Percentiles rank a stretch among this genome's conserved stretches.
Evolutionary conservation across 805 yeast genomes (phyloP).

Genomic region (Candida tammaniensis): DNA sequence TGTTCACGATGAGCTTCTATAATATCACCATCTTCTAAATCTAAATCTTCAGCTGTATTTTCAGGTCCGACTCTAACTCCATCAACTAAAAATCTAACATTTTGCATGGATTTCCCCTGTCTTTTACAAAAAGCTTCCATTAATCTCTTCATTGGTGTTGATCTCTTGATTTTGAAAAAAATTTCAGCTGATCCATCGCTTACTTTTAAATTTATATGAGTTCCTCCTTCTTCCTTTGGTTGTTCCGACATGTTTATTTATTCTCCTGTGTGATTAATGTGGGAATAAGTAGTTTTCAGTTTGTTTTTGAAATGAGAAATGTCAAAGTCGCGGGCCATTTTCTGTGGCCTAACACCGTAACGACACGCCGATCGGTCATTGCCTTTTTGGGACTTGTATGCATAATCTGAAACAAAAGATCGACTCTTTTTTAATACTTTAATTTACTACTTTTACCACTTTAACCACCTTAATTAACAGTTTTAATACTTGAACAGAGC

Average conservation of each 20-base stretch:
- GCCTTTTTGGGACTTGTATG: no score
- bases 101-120: constrained; percentile 83
- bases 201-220: constrained; percentile 88
- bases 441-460: no score
- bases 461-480: no score
- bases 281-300: no score
- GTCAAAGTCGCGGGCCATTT: no score
- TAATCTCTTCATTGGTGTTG: constrained; percentile 88
- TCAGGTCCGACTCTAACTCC: constrained; percentile 87
- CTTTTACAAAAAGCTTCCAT: constrained; percentile 98
- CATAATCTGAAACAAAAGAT: no score
- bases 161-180: constrained; percentile 89
- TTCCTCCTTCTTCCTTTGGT: constrained; percentile 47
- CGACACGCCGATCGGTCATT: no score
- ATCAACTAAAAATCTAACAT: constrained; percentile 86
- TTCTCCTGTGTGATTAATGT: no score
- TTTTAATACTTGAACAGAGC: no score
- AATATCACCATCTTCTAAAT: constrained; percentile 92
- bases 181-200: constrained; percentile 93
- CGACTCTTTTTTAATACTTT: no score
- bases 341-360: no score
- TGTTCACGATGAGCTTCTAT: constrained; percentile 98
- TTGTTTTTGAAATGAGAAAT: no score
- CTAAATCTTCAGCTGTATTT: constrained; percentile 90
- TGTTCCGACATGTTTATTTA: constrained; percentile 19